These are phyloP conservation scores for Ananas comosus DNA, from an alignment of 176 grass and related monocot species.

Conservation along the genomic window DNA sequence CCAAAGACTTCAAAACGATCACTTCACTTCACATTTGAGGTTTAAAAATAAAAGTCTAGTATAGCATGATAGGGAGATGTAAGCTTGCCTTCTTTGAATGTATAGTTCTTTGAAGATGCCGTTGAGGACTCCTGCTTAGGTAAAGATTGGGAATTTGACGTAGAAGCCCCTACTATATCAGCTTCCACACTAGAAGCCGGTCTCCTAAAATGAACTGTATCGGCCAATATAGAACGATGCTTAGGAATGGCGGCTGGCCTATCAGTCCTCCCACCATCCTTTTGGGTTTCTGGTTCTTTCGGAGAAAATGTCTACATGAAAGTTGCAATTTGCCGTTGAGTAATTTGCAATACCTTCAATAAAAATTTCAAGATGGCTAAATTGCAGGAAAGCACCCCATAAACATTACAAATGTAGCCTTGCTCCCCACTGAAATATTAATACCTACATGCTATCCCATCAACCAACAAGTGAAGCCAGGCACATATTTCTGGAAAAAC, in stretches of 20 bases:
- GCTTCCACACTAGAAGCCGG: conserved; percentile 86
- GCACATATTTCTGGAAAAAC: neutral
- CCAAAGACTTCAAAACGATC: conserved; percentile 2
- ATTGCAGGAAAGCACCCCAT: neutral
- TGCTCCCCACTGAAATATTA: too few relatives aligned
- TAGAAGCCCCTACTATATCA: conserved; percentile 88
- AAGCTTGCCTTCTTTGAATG: conserved; percentile 80
- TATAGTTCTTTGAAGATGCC: conserved; percentile 88
- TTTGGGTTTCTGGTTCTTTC: conserved; percentile 72
- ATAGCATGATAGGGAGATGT: conserved; percentile 9
- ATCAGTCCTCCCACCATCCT: conserved; percentile 51
- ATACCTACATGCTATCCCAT: too few relatives aligned
- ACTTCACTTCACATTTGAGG: neutral
- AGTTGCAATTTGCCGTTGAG: neutral
- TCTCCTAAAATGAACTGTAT: conserved; percentile 55
- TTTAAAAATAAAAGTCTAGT: neutral
- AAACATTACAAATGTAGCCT: too few relatives aligned
- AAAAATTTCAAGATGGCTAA: neutral
- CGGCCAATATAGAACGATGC: conserved; percentile 46
- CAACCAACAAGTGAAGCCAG: too few relatives aligned
- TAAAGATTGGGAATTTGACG: conserved; percentile 60
- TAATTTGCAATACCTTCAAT: conserved; percentile 3
- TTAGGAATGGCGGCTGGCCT: conserved; percentile 48
- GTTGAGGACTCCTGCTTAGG: conserved; percentile 87
- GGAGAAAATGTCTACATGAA: conserved; percentile 34